Base-by-base conservation (phyloP, 805 yeast species). In the baker's yeast (Saccharomyces cerevisiae) region DNA sequence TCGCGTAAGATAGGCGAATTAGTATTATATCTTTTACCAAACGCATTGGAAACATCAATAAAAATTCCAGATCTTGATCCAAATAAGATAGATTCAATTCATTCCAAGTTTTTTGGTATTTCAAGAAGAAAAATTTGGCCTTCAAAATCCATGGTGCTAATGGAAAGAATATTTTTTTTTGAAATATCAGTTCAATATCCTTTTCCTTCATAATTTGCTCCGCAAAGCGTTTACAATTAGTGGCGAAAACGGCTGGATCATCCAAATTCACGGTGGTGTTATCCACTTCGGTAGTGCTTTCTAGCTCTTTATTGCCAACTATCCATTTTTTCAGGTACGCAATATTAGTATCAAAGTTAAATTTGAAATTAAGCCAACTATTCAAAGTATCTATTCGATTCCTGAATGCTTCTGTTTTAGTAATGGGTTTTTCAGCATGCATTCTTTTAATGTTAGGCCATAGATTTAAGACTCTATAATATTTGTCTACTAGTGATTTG, bases 391-490 rank as follows among this genome's bases (percentile, higher is more conserved):
- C 89, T 3, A 88, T 70, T 29, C 87, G 76, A 43, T 76, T 72
- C 46, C 76, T 78, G 61, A 91, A 89, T 47, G 80, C 86, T 3
- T 77, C 79, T 3, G 81, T 74, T 5, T 81, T 79, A 58, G 88
- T 82, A 3, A 78, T 67, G 0, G 96, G 92, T 58, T 87, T 85
- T 54, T 87, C 95, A 46, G 75, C 76, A 49, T 76, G 78, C 95
- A 91, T 86, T 51, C 88, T 90, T 56, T 82, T 83, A 30, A 79
- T 71, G n/a, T 87, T 85, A 55, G 85, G 79, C 95, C 96, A 92
- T 27, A 86, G 73, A 43, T 80, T 82, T 62, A 89, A 85, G 46
- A 87, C 82, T 30, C 78, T 76, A 32, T 84, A 89, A 61, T 80
- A 83, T 53, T 77, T 76, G 27, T 80, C 79, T 36, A 91, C 68